Evolutionary conservation across 306 rosid species (phyloP), one percentile per base, ranked within the genome.

Genomic region (Vigna unguiculata): DNA sequence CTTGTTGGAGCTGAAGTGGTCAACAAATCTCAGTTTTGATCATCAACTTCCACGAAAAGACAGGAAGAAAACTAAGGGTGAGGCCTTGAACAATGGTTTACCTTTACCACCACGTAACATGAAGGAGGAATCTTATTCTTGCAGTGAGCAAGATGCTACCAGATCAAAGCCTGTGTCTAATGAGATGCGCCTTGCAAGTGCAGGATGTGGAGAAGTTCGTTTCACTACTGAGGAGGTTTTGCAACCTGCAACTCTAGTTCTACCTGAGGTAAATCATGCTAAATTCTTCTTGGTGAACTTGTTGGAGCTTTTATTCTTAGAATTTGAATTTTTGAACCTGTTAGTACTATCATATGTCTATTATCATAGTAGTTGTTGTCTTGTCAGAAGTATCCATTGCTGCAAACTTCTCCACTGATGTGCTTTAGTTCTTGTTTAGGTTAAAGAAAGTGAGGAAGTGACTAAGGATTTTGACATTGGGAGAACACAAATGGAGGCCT

Each of bases 1-100:
- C 17, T 88, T 96, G 72, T 73, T 92, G 90, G 99, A 96, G 60
- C 83, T 96, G 21, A 85, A 84, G 47, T 96, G 99, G 99, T 89
- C 98, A 68, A 96, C 99, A 21, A 89, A 82, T 89, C 91, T 92
- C 74, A 75, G 69, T 21, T 60, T 45, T 21, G 74, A 76, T 16
- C 83, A 76, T 13, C 83, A 72, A 81, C 22, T 61, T 48, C 61
- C 75, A 7, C 41, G 30, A 59, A 85, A 78, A 69, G 78, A 73
- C n/a, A 72, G 76, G 60, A 72, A 65, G 30, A 75, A 43, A 46
- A 75, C 70, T 57, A 32, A 24, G 40, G 79, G 57, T 72, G 80
- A 17, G 71, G 69, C 47, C 58, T 58, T 53, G 73, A 61, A 69
- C 51, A 73, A 75, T 72, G 80, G 67, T 72, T 62, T 81, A 6